Evolutionary conservation across 768 basidiomycete species (phyloP), one percentile per base, ranked within the genome.

Genomic region (Floccularia luteovirens): DNA sequence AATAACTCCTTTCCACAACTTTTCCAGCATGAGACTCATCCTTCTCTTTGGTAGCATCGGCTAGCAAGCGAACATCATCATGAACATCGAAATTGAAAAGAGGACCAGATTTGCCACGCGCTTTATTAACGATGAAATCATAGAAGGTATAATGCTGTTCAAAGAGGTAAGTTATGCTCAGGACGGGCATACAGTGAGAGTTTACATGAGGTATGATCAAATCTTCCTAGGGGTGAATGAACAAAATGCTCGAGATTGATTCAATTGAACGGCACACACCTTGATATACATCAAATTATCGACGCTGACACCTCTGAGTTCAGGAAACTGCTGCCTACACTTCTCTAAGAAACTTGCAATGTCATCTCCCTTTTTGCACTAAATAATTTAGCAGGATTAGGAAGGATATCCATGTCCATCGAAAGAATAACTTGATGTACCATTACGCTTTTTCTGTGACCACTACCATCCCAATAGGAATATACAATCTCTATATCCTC

Each of bases 281-380:
- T 97, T 97, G 62, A 99, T 77, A 63, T 98, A 99, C 93, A 98
- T 98, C 25, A 99, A 62, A 57, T 98, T 99, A 61, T 99, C 96
- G 14, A 88, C 91, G 40, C 80, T 87, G 35, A 92, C 79, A 6
- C 84, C 83, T 39, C 93, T 67, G 27, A 99, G 72, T 61, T 98
- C 93, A 2, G 93, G 86, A 55, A 96, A 90, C 51, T 98, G 93
- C 38, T 78, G 75, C 21, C 93, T 74, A 52, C 92, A 96, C 60
- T 91, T 98, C 53, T 93, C 90, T 48, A 99, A 66, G 62, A 99
- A 97, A 6, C 63, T 65, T 2, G 80, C 76, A 43, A 99, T 79
- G 36, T 82, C 77, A 54, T 99, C 92, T 21, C 94, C 93, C 58
- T 99, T 99, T 74, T 90, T 94, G 61, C 93, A 97, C 94, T 98